Evolutionary conservation across 768 basidiomycete species (phyloP).

Genomic region (Lactifluus volemus): DNA sequence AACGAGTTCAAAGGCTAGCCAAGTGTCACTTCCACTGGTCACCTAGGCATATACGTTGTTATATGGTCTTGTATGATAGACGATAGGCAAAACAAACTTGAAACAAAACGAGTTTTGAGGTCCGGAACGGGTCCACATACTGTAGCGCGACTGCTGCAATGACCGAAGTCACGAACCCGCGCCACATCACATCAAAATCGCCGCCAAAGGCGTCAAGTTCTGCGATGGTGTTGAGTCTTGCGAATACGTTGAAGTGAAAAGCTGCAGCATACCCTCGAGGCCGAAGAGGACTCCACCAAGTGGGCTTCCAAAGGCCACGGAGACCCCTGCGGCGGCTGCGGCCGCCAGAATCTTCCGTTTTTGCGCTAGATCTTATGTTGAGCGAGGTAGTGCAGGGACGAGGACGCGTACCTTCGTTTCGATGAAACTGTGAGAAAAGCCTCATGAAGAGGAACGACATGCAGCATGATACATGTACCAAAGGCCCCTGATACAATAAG

Average conservation of each 20-base stretch:
- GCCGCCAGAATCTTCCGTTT: slow-evolving; percentile 76
- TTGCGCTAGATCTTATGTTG: slow-evolving; percentile 39
- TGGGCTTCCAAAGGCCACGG: slow-evolving; percentile 83
- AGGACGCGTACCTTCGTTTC: slow-evolving; percentile 57
- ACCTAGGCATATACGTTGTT: slow-evolving; percentile 31
- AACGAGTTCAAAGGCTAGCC: slow-evolving; percentile 69
- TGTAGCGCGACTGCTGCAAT: slow-evolving; percentile 81
- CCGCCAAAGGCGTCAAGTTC: slow-evolving; percentile 62
- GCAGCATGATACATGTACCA: slow-evolving; percentile 81
- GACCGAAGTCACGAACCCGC: slow-evolving; percentile 84
- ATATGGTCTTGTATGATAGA: background rate
- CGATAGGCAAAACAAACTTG: slow-evolving; percentile 36
- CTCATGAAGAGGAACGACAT: slow-evolving; percentile 63
- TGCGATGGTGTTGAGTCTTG: slow-evolving; percentile 20
- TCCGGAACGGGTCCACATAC: slow-evolving; percentile 79
- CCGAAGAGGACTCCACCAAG: slow-evolving; percentile 82
- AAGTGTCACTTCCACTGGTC: slow-evolving; percentile 48
- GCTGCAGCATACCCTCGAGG: slow-evolving; percentile 45
- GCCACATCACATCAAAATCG: slow-evolving; percentile 74
- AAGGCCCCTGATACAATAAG: slow-evolving; percentile 46
- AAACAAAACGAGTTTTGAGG: slow-evolving; percentile 75
- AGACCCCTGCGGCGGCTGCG: slow-evolving; percentile 79
- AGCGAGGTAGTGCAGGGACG: background rate
- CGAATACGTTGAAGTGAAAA: background rate
- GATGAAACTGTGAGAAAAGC: slow-evolving; percentile 59